Evolutionary conservation across 768 basidiomycete species (phyloP), one percentile per base, ranked within the genome.

Genomic region (Pleurotus pulmonarius): DNA sequence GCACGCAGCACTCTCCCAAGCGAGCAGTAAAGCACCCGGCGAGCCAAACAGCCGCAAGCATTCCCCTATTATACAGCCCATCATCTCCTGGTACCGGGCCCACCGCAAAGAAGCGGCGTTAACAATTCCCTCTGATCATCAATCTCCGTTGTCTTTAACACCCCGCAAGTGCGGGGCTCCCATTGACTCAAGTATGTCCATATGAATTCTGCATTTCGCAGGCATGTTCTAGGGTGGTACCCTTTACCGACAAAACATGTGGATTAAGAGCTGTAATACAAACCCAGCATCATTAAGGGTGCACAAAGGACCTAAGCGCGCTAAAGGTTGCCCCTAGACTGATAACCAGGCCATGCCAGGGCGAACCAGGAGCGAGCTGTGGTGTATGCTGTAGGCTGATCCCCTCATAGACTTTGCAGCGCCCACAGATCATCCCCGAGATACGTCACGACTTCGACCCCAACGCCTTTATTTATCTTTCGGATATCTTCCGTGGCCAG

Each of bases 391-490:
- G n/a, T 39, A 18, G 57, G 51, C 34, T 43, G 56, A 52, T 46
- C 53, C 25, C 22, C 51, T 77, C 74, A 91, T 66, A 92, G 60
- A 59, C 80, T 77, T 71, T 83, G 76, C 56, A 86, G 51, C 47
- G 75, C 79, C 94, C 94, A 96, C 43, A 96, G 69, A 59, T 95
- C 94, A 64, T 96, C 93, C 8, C 94, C 93, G 58, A 96, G 75
- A 75, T 90, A 87, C 38, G 86, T 82, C n/a, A 87, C 76, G 5
- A 88, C 86, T 71, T 98, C 94, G 6, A 97, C 92, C 0, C 86
- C 96, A 38, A 94, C 79, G 40, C 85, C 92, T 71, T 97, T 98
- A 67, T 96, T 98, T 46, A 94, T 75, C 66, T 75, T 81, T 71
- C 86, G 84, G 69, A 99, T 97, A 45, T 98, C 94, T 67, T 95